phyloP scores from a whole-genome alignment of 2,329 filamentous ascomycete species.

The Colletotrichum graminicola region DNA sequence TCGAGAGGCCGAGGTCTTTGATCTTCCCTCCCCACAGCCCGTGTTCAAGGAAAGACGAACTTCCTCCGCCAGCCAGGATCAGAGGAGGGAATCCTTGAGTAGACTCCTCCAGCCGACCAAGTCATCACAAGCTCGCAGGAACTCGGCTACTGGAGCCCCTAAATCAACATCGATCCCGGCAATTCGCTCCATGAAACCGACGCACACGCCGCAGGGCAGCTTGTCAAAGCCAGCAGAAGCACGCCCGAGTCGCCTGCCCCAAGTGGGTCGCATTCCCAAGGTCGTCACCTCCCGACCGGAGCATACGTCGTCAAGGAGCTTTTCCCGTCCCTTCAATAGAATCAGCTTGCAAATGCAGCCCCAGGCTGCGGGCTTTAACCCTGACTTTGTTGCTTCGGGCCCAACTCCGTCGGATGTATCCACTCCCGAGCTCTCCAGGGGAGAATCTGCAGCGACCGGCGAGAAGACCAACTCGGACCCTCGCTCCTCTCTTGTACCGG shows the following conservation, averaged over 20 bases:
- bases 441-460: slow-evolving; percentile 52
- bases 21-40: slow-evolving; percentile 37
- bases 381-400: slow-evolving; percentile 57
- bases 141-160: slow-evolving; percentile 24
- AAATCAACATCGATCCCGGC: slow-evolving; percentile 35
- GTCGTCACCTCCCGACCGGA: slow-evolving; percentile 79
- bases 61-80: slow-evolving; percentile 34
- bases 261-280: slow-evolving; percentile 87
- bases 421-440: slow-evolving; percentile 55
- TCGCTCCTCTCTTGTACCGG: slow-evolving; percentile 48
- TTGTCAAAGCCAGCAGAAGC: slow-evolving; percentile 37
- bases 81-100: slow-evolving; percentile 31
- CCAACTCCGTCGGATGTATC: slow-evolving; percentile 58
- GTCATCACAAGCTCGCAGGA: slow-evolving; percentile 39
- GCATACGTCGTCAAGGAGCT: slow-evolving; percentile 80
- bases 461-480: slow-evolving; percentile 49
- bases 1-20: slow-evolving; percentile 60
- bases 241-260: slow-evolving; percentile 76
- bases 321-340: slow-evolving; percentile 83
- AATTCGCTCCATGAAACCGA: slow-evolving; percentile 37
- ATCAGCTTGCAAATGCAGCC: slow-evolving; percentile 60
- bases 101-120: slow-evolving; percentile 33
- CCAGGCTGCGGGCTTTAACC: slow-evolving; percentile 46
- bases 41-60: slow-evolving; percentile 32
- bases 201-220: slow-evolving; percentile 25